Percentiles rank a stretch among this genome's conserved stretches.
Conservation (phyloP, 306 rosid species). For the Lathyrus aphaca region DNA sequence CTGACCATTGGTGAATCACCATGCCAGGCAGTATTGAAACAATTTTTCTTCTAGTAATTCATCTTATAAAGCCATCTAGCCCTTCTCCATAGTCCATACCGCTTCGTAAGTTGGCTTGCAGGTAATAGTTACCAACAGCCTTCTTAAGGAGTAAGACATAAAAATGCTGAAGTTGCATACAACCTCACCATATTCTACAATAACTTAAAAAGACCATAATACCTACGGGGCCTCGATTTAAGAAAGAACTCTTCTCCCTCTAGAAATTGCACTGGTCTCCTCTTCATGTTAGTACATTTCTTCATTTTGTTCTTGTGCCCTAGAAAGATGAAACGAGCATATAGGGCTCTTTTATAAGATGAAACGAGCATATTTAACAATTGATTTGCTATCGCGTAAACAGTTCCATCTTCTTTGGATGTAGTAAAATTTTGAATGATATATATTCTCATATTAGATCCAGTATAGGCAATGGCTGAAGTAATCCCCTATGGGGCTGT, state of each 20-base stretch:
- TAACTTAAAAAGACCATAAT: neutral
- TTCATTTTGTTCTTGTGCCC: neutral
- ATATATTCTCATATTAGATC: constrained; percentile 7
- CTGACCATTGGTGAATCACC: neutral
- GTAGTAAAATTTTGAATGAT: neutral
- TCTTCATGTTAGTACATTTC: neutral
- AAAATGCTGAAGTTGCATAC: constrained; percentile 2
- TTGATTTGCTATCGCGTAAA: neutral
- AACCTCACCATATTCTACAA: neutral
- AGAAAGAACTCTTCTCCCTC: neutral
- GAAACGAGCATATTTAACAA: neutral
- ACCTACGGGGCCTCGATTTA: neutral
- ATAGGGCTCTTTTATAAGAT: neutral
- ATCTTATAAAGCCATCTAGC: constrained; percentile 8
- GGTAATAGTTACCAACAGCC: neutral
- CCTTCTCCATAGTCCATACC: neutral
- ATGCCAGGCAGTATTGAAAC: neutral
- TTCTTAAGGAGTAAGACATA: constrained; percentile 2
- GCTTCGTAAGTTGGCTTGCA: neutral
- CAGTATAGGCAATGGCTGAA: neutral
- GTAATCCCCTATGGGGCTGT: neutral
- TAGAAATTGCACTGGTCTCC: neutral
- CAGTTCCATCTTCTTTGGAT: neutral
- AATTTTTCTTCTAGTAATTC: neutral
- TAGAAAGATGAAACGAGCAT: neutral